Evolutionary conservation across 768 basidiomycete species (phyloP).

Genomic region (Termitomyces sp.): DNA sequence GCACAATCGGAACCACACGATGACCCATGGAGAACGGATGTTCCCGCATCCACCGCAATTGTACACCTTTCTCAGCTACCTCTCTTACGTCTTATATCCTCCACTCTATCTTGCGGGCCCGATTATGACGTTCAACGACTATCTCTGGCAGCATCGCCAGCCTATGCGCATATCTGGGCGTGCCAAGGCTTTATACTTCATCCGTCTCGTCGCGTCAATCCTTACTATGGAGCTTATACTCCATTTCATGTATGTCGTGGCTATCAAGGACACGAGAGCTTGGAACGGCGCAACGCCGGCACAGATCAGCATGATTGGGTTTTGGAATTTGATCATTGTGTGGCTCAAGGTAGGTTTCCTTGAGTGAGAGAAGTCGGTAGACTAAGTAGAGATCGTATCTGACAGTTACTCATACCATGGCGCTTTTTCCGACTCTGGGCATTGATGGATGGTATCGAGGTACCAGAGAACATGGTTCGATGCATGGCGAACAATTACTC

Average conservation of each 20-base stretch:
- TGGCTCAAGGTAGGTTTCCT: slow-evolving; percentile 82
- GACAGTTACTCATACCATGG: slow-evolving; percentile 94
- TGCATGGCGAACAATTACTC: slow-evolving; percentile 99
- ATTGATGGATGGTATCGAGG: slow-evolving; percentile 81
- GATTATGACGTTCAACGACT: slow-evolving; percentile 95
- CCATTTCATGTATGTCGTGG: slow-evolving; percentile 96
- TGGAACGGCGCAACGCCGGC: slow-evolving; percentile 80
- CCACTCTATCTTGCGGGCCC: slow-evolving; percentile 96
- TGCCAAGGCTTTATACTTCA: slow-evolving; percentile 50
- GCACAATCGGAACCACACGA: slow-evolving; percentile 19
- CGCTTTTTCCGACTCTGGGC: slow-evolving; percentile 97
- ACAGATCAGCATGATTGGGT: slow-evolving; percentile 88
- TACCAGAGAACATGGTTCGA: slow-evolving; percentile 98
- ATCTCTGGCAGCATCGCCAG: slow-evolving; percentile 81
- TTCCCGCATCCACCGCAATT: slow-evolving; percentile 50
- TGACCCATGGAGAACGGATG: slow-evolving; percentile 62
- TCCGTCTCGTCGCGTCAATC: slow-evolving; percentile 70
- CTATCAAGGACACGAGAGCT: slow-evolving; percentile 86
- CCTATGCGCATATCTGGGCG: slow-evolving; percentile 46
- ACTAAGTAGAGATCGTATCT: not conserved
- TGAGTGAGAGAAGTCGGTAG: not conserved
- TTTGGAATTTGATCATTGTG: slow-evolving; percentile 94
- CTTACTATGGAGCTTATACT: slow-evolving; percentile 89
- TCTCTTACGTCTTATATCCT: slow-evolving; percentile 87
- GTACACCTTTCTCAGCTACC: slow-evolving; percentile 72